phyloP scores from a whole-genome alignment of 2,329 filamentous ascomycete genomes.

The Decorospora gaudefroyi region DNA sequence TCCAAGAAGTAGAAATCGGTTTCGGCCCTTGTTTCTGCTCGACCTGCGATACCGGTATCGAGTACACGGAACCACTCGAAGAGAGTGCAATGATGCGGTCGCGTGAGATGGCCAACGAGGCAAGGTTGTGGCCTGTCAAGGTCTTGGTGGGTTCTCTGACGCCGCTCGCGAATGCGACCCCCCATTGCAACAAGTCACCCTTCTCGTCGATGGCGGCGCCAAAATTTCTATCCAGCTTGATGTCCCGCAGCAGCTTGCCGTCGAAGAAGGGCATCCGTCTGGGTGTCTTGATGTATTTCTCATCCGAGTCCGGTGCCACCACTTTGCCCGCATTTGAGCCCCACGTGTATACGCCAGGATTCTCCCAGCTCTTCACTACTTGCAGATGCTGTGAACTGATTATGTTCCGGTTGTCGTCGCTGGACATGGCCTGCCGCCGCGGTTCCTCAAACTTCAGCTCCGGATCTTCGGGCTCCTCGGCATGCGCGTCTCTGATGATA shows the following conservation, averaged over 20 bases:
- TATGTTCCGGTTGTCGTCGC: slow-evolving; percentile 73
- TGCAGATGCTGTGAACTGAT: slow-evolving; percentile 87
- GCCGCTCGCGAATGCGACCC: slow-evolving; percentile 70
- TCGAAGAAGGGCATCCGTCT: slow-evolving; percentile 81
- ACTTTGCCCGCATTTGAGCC: slow-evolving; percentile 84
- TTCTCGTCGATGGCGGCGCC: slow-evolving; percentile 86
- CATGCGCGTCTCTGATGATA: slow-evolving; percentile 51
- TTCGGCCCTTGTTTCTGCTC: slow-evolving; percentile 72
- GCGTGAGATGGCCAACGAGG: slow-evolving; percentile 74
- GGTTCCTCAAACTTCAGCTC: slow-evolving; percentile 71
- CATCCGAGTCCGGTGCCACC: slow-evolving; percentile 80
- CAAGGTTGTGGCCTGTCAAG: slow-evolving; percentile 78
- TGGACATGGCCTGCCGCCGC: slow-evolving; percentile 59
- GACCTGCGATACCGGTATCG: slow-evolving; percentile 73
- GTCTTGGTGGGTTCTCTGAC: slow-evolving; percentile 69
- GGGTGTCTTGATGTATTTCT: slow-evolving; percentile 77
- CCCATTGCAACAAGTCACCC: slow-evolving; percentile 92
- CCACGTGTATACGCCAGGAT: slow-evolving; percentile 92
- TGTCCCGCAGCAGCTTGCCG: slow-evolving; percentile 77
- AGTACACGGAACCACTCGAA: slow-evolving; percentile 77
- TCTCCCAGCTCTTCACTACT: slow-evolving; percentile 78
- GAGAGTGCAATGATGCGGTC: slow-evolving; percentile 83
- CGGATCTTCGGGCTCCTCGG: slow-evolving; percentile 57
- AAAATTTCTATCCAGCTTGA: slow-evolving; percentile 81
- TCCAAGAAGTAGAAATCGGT: slow-evolving; percentile 67